A percentile compares a stretch with the other conserved stretches of the same genome.
These are phyloP conservation scores for Skeletonema menzelii DNA, from an alignment of 108 stramenopile species.

Conservation along the genomic window DNA sequence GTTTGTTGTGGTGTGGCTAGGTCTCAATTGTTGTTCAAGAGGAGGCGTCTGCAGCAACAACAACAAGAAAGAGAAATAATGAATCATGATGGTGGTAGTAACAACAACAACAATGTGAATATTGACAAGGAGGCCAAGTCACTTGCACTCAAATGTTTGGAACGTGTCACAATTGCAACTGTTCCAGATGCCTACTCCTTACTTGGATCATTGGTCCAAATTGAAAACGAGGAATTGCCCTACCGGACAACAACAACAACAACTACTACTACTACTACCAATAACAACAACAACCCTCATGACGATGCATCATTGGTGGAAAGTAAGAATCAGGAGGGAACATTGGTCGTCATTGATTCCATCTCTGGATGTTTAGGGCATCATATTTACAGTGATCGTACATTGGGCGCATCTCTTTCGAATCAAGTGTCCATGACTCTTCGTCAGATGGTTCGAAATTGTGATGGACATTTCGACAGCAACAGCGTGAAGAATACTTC, in stretches of 20 bases:
- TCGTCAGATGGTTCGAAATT: constrained; percentile 30
- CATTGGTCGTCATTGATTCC: constrained; percentile 45
- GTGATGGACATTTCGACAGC: constrained; percentile 15
- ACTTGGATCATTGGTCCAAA: constrained; percentile 33
- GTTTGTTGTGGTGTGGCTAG: constrained; percentile 17
- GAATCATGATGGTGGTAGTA: neutral
- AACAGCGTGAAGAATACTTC: neutral
- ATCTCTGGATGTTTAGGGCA: constrained; percentile 49
- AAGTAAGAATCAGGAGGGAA: neutral
- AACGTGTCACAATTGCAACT: constrained; percentile 14
- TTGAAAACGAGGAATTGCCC: constrained; percentile 26
- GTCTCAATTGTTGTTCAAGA: neutral
- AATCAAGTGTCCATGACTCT: constrained; percentile 42
- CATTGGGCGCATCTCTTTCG: constrained; percentile 18
- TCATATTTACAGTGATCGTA: constrained; percentile 23
- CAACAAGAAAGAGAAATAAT: neutral
- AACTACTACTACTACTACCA: no score
- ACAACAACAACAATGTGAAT: neutral
- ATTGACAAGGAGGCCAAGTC: neutral
- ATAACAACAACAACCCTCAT: neutral
- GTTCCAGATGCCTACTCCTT: constrained; percentile 38
- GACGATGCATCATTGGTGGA: neutral
- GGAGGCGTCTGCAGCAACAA: neutral
- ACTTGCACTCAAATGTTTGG: constrained; percentile 7
- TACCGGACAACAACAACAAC: neutral